Evolutionary conservation across 176 grass and related monocot species (phyloP).

Genomic region (Themeda triandra): DNA sequence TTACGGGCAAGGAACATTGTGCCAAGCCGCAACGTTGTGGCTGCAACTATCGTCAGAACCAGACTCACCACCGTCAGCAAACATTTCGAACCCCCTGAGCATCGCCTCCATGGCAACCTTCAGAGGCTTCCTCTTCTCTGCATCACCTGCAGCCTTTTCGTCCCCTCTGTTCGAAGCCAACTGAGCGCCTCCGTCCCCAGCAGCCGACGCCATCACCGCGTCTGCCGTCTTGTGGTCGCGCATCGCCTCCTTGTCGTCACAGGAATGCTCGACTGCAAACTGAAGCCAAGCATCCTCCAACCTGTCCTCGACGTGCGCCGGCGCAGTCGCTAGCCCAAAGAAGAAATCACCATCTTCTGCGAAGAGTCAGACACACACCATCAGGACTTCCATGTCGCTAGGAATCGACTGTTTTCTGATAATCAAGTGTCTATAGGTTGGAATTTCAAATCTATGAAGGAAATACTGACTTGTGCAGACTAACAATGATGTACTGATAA

Average conservation of each 20-base stretch:
- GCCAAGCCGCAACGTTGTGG: constrained; percentile 88
- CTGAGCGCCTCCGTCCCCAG: constrained; percentile 70
- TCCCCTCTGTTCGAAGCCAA: constrained; percentile 31
- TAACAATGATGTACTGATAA: background rate
- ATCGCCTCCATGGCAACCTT: constrained; percentile 89
- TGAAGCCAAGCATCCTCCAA: constrained; percentile 87
- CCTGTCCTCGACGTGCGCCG: constrained; percentile 86
- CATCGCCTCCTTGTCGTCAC: background rate
- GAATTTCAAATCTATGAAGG: background rate
- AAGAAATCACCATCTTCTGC: constrained; percentile 70
- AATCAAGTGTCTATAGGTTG: background rate
- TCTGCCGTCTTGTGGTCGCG: constrained; percentile 35
- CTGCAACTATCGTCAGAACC: constrained; percentile 27
- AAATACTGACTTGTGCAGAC: background rate
- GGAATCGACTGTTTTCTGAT: background rate
- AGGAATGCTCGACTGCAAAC: constrained; percentile 55
- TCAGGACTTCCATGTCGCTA: background rate
- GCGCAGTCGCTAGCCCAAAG: constrained; percentile 86
- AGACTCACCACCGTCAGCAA: constrained; percentile 41
- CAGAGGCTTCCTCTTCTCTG: constrained; percentile 42
- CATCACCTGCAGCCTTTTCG: background rate
- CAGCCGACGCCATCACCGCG: constrained; percentile 53
- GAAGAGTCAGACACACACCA: background rate
- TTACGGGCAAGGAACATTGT: constrained; percentile 90
- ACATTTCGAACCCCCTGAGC: constrained; percentile 72